Base-by-base conservation (phyloP, 306 rosid species). In the Clitoria ternatea region DNA sequence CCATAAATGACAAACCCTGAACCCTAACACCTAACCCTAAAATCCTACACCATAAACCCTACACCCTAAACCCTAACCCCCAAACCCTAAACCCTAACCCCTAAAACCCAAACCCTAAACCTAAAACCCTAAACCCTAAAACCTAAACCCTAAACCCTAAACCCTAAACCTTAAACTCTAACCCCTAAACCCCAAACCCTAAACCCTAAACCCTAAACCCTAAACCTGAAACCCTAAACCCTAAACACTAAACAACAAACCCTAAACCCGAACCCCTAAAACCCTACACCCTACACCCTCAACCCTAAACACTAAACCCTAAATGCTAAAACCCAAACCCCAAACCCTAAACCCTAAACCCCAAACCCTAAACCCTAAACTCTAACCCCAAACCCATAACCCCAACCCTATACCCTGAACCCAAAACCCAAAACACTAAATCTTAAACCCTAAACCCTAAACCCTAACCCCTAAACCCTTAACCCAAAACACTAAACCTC, bases 81-180 rank as follows among this genome's bases (percentile, higher is more conserved):
- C 20, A 30, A 68, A n/a, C n/a, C n/a, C n/a, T 35, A 30, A 47
- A 48, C 52, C 60, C 73, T 20, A 29, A 29, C 49, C 20, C 74
- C 44, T 5, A 39, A 39, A 39, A 62, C 61, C 52, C 33, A 67
- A 67, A 39, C 61, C 73, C 73, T 49, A 67, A n/a, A n/a, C n/a
- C n/a, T n/a, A n/a, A n/a, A n/a, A n/a, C n/a, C n/a, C n/a, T n/a
- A 67, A 67, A 35, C 73, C 73, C 74, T 35, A 52, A 49, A 68
- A 62, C 62, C 74, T 19, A 8, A 68, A n/a, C n/a, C n/a, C n/a
- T n/a, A n/a, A 67, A 35, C 73, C 62, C 74, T 24, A 68, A 68
- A 49, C 62, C 74, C 74, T 68, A 68, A 49, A 49, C 74, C 61
- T 49, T 45, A 66, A 65, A 43, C 71, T 40, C 71, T 65, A 65